A percentile compares a stretch with the other conserved stretches of the same genome.
Conservation (phyloP, 768 basidiomycete species). For the Pisolithus marmoratus region DNA sequence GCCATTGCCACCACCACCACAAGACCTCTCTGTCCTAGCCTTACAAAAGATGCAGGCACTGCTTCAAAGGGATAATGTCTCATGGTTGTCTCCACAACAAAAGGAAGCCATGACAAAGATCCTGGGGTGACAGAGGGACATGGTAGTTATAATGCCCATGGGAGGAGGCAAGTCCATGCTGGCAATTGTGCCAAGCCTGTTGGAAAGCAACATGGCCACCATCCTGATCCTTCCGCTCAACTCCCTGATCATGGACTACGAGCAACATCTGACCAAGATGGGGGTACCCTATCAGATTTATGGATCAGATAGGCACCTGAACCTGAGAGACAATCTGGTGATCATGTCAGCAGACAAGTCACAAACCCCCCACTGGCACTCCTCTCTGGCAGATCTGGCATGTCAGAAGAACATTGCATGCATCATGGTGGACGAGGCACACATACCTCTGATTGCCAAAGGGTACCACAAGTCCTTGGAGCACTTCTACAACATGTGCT, state of each 20-base stretch:
- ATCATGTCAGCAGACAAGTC: conserved; percentile 5
- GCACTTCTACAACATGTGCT: too few relatives aligned
- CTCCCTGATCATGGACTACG: conserved; percentile 20
- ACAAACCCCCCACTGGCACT: conserved; percentile 1
- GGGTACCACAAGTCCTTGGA: too few relatives aligned
- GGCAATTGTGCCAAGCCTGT: conserved; percentile 14
- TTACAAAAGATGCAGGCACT: too few relatives aligned
- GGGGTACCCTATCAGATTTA: conserved; percentile 11
- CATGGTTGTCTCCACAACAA: conserved; percentile 14
- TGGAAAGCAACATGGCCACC: conserved; percentile 6
- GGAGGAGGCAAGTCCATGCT: conserved; percentile 22
- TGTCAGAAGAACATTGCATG: background rate
- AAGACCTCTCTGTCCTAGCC: too few relatives aligned
- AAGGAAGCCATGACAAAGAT: conserved; percentile 8
- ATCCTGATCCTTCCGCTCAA: conserved; percentile 18
- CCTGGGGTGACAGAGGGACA: conserved; percentile 10
- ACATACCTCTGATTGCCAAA: background rate
- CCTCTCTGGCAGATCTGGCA: background rate
- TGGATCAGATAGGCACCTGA: background rate
- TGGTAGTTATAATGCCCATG: conserved; percentile 19
- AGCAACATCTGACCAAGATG: conserved; percentile 7
- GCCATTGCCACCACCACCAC: too few relatives aligned
- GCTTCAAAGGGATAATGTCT: too few relatives aligned
- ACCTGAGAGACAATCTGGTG: background rate
- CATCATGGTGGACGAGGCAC: conserved; percentile 12